These are phyloP conservation scores for Maudiozyma turicensis DNA, from an alignment of 805 yeast species.

Conservation along the genomic window DNA sequence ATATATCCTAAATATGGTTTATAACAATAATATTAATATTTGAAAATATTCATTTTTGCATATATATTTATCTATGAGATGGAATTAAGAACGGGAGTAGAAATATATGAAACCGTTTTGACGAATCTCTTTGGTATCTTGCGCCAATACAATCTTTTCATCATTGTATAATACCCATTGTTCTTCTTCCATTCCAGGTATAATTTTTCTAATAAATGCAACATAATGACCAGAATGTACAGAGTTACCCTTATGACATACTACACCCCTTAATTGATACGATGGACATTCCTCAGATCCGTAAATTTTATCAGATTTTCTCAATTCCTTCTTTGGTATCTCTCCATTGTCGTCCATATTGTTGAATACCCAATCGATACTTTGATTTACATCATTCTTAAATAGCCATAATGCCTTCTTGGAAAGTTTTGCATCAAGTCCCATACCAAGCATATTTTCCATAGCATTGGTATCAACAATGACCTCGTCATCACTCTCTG, in stretches of 20 bases:
- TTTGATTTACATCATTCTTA: constrained; percentile 53
- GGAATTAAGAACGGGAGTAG: constrained; percentile 7
- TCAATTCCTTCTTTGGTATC: constrained; percentile 16
- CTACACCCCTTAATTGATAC: constrained; percentile 45
- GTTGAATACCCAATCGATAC: constrained; percentile 85
- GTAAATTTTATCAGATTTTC: background rate
- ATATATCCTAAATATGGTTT: background rate
- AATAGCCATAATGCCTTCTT: constrained; percentile 58
- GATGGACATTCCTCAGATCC: constrained; percentile 11
- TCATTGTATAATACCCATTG: constrained; percentile 81
- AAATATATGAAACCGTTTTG: constrained; percentile 40
- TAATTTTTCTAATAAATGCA: constrained; percentile 46
- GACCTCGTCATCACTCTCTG: background rate
- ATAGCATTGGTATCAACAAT: constrained; percentile 11
- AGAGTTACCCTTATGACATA: constrained; percentile 85
- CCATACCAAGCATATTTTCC: constrained; percentile 47
- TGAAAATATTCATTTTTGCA: background rate
- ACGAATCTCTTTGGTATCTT: constrained; percentile 36
- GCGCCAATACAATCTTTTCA: constrained; percentile 65
- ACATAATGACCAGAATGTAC: constrained; percentile 93
- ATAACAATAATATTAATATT: background rate
- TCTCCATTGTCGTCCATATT: constrained; percentile 73
- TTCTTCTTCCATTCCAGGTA: constrained; percentile 24
- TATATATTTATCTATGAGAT: background rate
- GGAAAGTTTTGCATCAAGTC: constrained; percentile 59